Percentiles rank a stretch among this genome's conserved stretches.
phyloP scores from a whole-genome alignment of 2,329 filamentous ascomycete genomes.

The Colletotrichum aenigma region DNA sequence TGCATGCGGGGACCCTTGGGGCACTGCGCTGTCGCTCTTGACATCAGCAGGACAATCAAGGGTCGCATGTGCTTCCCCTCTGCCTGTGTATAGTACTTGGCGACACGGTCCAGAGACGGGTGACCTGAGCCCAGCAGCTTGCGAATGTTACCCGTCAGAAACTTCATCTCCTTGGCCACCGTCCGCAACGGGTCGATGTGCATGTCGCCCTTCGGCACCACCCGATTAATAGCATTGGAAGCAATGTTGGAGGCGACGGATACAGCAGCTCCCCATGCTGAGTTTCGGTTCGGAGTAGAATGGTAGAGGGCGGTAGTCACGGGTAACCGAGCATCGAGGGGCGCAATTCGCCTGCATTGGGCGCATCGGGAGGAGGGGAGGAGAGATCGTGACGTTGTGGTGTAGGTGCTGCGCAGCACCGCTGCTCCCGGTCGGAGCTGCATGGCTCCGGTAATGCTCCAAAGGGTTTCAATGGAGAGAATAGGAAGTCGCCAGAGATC shows the following conservation, averaged over 20 bases:
- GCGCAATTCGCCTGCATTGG: conserved; percentile 37
- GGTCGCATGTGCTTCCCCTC: conserved; percentile 97
- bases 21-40: conserved; percentile 84
- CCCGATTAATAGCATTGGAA: conserved; percentile 66
- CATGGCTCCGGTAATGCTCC: conserved; percentile 42
- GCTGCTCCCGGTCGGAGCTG: conserved; percentile 59
- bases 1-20: conserved; percentile 56
- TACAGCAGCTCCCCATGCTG: conserved; percentile 79
- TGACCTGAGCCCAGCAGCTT: conserved; percentile 94
- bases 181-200: conserved; percentile 86
- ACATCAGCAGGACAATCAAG: conserved; percentile 95
- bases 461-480: conserved; percentile 4
- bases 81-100: conserved; percentile 97
- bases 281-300: conserved; percentile 50
- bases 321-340: conserved; percentile 35
- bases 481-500: not conserved
- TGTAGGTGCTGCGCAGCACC: conserved; percentile 46
- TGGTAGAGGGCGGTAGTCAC: conserved; percentile 45
- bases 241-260: conserved; percentile 74
- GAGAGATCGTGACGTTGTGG: conserved; percentile 19
- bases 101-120: conserved; percentile 89
- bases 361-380: conserved; percentile 29
- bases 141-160: conserved; percentile 89
- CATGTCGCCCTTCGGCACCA: conserved; percentile 65
- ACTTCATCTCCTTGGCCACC: conserved; percentile 96